Conservation (phyloP, 1,284 basidiomycete genomes). For the Coniferiporia sulphurascens region DNA sequence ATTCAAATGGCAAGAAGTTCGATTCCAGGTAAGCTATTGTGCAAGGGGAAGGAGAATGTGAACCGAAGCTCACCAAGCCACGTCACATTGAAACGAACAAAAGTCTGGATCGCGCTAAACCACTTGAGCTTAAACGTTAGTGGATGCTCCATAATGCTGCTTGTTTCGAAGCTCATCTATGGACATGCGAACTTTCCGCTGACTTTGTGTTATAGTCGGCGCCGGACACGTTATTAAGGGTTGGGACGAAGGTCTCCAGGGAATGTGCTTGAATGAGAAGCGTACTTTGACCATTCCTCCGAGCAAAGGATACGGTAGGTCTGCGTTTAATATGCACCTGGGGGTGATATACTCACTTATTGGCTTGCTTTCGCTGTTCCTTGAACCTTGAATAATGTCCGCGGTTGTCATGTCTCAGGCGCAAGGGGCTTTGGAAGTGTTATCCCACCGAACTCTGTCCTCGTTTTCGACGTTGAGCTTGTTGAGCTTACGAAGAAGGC, state of each 20-base stretch:
- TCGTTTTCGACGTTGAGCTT: constrained; percentile 89
- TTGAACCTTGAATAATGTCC: background rate
- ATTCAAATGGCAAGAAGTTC: constrained; percentile 71
- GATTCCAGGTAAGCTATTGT: constrained; percentile 62
- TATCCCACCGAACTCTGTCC: constrained; percentile 80
- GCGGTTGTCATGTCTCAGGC: constrained; percentile 41
- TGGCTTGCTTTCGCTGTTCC: background rate
- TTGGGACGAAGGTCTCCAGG: constrained; percentile 74
- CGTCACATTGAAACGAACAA: background rate
- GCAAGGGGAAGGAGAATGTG: background rate
- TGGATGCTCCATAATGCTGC: background rate
- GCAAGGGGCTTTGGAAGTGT: constrained; percentile 67
- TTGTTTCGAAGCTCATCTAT: background rate
- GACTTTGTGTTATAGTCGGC: constrained; percentile 53
- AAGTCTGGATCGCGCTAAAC: constrained; percentile 61
- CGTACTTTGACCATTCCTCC: constrained; percentile 86
- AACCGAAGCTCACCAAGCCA: background rate
- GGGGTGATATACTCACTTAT: background rate
- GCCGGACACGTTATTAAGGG: constrained; percentile 77
- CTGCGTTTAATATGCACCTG: background rate
- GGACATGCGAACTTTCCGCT: background rate
- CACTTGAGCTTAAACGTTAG: constrained; percentile 68
- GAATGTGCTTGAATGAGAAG: constrained; percentile 90
- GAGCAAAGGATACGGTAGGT: constrained; percentile 75
- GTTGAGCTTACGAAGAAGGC: constrained; percentile 42